Evolutionary conservation across 164 flowering plant species (phyloP).

Genomic region (Chloranthus sessilifolius): DNA sequence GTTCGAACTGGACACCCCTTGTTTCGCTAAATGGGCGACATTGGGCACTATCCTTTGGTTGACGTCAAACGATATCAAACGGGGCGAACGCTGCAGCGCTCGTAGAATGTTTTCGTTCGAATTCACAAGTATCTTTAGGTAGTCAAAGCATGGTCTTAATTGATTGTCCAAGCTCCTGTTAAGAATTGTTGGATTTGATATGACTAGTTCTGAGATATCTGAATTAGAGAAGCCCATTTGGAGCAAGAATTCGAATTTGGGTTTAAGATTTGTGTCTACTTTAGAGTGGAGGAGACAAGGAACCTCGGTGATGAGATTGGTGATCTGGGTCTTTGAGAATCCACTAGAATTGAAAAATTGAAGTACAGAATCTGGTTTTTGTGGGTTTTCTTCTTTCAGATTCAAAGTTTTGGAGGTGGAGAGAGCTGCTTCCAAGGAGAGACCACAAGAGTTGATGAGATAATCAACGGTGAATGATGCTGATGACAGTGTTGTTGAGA

Average conservation of each 20-base stretch:
- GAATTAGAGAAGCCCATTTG: not conserved
- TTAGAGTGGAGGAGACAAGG: slow-evolving; percentile 2
- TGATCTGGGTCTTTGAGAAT: slow-evolving; percentile 4
- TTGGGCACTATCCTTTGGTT: not conserved
- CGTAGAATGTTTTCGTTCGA: not conserved
- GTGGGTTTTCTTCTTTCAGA: not conserved
- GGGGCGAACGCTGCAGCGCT: not conserved
- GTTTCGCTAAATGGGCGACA: not conserved
- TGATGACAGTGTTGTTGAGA: not conserved
- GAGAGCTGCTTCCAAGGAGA: slow-evolving; percentile 3
- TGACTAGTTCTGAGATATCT: not conserved
- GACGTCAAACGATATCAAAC: not conserved
- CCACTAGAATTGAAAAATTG: not conserved
- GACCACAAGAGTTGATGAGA: slow-evolving; percentile 11
- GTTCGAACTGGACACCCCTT: not conserved
- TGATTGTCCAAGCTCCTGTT: not conserved
- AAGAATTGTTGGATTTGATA: not conserved
- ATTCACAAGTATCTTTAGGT: slow-evolving; percentile 4
- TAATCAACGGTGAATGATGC: slow-evolving; percentile 1
- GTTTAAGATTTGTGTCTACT: not conserved
- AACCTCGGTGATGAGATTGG: not conserved
- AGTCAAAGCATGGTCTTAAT: not conserved
- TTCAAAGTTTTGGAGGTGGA: not conserved
- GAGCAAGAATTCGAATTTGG: slow-evolving; percentile 4
- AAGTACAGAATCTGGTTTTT: slow-evolving; percentile 1